phyloP scores from a whole-genome alignment of 805 yeast species.

The Nakazawaea siamensis region DNA sequence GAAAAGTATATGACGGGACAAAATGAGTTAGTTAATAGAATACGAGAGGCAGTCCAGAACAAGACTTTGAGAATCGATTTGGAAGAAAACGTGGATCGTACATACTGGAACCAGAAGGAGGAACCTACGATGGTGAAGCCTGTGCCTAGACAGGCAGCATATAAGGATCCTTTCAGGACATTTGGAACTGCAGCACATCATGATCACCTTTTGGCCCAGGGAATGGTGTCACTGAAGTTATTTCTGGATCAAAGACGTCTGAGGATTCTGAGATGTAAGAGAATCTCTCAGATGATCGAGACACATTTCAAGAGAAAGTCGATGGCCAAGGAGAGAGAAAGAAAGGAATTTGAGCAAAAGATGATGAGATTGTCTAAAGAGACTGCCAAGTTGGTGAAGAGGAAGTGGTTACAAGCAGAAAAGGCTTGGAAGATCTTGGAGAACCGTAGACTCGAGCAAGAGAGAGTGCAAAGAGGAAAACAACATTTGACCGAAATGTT shows the following conservation, averaged over 20 bases:
- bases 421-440: constrained; percentile 70
- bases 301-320: constrained; percentile 77
- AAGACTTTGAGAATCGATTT: constrained; percentile 36
- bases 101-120: constrained; percentile 32
- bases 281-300: constrained; percentile 76
- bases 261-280: constrained; percentile 60
- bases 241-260: constrained; percentile 58
- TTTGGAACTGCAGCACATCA: constrained; percentile 40
- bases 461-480: constrained; percentile 73
- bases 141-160: constrained; percentile 23
- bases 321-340: constrained; percentile 81
- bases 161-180: constrained; percentile 34
- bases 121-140: constrained; percentile 30
- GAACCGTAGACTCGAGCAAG: constrained; percentile 70
- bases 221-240: constrained; percentile 58
- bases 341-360: constrained; percentile 66
- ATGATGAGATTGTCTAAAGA: constrained; percentile 66
- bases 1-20: constrained; percentile 50
- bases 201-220: constrained; percentile 75
- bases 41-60: constrained; percentile 37
- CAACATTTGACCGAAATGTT: constrained; percentile 81
- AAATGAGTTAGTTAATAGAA: constrained; percentile 29
- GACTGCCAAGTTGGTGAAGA: constrained; percentile 77
- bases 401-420: constrained; percentile 85
- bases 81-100: constrained; percentile 35